Conservation (phyloP, 768 basidiomycete species). For the Tylopilus vinaceipallidus region DNA sequence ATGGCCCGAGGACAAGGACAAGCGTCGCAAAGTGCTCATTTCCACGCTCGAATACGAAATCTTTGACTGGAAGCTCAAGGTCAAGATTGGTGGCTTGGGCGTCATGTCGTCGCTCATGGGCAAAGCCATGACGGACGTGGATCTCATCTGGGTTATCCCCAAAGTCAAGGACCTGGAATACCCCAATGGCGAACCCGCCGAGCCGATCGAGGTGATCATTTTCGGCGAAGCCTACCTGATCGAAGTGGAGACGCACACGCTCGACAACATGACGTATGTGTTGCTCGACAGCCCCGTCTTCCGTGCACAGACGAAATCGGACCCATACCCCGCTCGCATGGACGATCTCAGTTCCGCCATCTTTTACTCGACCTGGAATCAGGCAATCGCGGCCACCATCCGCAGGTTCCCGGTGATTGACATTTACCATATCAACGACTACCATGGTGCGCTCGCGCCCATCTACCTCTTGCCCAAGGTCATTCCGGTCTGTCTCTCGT, state of each 20-base stretch:
- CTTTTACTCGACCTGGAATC: constrained; percentile 98
- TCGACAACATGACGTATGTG: constrained; percentile 96
- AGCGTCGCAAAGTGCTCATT: constrained; percentile 88
- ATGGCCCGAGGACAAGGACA: constrained; percentile 94
- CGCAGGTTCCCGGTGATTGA: constrained; percentile 84
- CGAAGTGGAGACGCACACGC: constrained; percentile 88
- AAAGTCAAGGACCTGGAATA: constrained; percentile 96
- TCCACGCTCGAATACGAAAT: constrained; percentile 95
- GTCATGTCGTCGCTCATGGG: constrained; percentile 99
- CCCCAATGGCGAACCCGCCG: constrained; percentile 85
- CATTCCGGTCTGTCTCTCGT: constrained; percentile 83
- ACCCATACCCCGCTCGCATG: constrained; percentile 96
- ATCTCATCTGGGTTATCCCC: constrained; percentile 89
- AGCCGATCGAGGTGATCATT: constrained; percentile 94
- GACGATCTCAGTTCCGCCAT: constrained; percentile 95
- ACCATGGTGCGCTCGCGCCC: constrained; percentile 89
- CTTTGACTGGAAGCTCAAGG: constrained; percentile 96
- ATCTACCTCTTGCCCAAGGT: constrained; percentile 92
- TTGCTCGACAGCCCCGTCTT: constrained; percentile 95
- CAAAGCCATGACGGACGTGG: constrained; percentile 97
- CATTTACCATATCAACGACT: constrained; percentile 94
- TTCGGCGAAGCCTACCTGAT: constrained; percentile 95
- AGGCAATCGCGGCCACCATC: constrained; percentile 90
- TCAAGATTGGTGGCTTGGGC: constrained; percentile 96
- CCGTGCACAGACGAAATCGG: constrained; percentile 93